phyloP scores from a whole-genome alignment of 2,329 filamentous ascomycete species.

The Karstenula rhodostoma region DNA sequence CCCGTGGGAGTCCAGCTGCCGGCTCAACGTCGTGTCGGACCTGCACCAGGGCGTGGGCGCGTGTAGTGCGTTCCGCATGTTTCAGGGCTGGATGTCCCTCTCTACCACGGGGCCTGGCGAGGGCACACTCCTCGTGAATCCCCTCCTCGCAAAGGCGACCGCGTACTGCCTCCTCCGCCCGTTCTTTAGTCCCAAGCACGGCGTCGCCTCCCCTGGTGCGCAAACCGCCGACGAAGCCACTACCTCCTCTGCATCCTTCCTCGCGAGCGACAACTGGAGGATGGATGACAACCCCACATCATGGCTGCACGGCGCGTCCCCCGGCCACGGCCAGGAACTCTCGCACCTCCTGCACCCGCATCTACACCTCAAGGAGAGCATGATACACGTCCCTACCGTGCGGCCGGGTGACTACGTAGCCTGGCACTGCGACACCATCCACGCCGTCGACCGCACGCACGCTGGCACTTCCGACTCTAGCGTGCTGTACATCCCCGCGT shows the following conservation, averaged over 20 bases:
- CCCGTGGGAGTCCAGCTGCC: constrained; percentile 77
- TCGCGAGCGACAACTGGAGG: constrained; percentile 67
- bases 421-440: constrained; percentile 83
- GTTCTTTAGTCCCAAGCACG: constrained; percentile 72
- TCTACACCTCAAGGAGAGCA: constrained; percentile 70
- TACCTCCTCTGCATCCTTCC: constrained; percentile 51
- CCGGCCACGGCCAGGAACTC: constrained; percentile 75
- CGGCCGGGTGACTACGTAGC: constrained; percentile 77
- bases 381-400: constrained; percentile 76
- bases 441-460: constrained; percentile 84
- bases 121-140: constrained; percentile 84
- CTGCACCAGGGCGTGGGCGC: constrained; percentile 82
- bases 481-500: constrained; percentile 89
- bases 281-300: constrained; percentile 63
- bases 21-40: constrained; percentile 74
- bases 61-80: constrained; percentile 86
- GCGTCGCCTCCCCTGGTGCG: constrained; percentile 39
- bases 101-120: constrained; percentile 75
- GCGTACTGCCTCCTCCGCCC: constrained; percentile 84
- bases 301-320: constrained; percentile 74
- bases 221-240: constrained; percentile 41
- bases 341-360: constrained; percentile 72
- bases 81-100: constrained; percentile 89
- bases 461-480: constrained; percentile 75
- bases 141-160: constrained; percentile 76